A percentile compares a stretch with the other conserved stretches of the same genome.
Evolutionary conservation across 2,329 filamentous ascomycete genomes (phyloP).

Genomic region (Cladosporium sp.): DNA sequence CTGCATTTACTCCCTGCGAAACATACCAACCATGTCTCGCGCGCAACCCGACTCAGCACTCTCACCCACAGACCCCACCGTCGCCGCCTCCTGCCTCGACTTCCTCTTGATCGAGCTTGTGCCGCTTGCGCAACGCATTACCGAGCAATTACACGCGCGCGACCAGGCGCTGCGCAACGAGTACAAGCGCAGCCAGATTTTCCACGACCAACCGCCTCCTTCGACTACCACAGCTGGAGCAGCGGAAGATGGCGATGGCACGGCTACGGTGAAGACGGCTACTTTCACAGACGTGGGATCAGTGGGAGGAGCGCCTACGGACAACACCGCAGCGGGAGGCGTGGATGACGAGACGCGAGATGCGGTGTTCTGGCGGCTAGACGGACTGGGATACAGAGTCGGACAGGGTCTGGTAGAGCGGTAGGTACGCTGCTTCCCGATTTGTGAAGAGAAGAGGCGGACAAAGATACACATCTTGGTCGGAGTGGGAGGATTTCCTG

Average conservation of each 20-base stretch:
- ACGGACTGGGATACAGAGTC: conserved; percentile 83
- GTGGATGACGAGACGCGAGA: conserved; percentile 76
- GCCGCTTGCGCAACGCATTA: conserved; percentile 83
- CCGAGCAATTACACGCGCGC: conserved; percentile 62
- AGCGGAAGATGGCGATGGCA: background rate
- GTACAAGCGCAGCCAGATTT: conserved; percentile 26
- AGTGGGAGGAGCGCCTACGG: conserved; percentile 4
- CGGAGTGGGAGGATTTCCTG: background rate
- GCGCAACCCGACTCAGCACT: background rate
- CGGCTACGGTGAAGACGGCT: background rate
- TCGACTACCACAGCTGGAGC: background rate
- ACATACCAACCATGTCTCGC: background rate
- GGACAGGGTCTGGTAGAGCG: conserved; percentile 88
- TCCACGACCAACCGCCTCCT: conserved; percentile 17
- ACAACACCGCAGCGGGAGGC: conserved; percentile 8
- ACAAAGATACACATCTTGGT: background rate
- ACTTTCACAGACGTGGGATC: background rate
- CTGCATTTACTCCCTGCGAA: background rate
- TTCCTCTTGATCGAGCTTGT: conserved; percentile 96
- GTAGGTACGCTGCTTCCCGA: conserved; percentile 45
- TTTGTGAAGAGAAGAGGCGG: background rate
- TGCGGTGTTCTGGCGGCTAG: conserved; percentile 77
- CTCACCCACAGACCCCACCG: conserved; percentile 22
- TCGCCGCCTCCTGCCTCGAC: conserved; percentile 83
- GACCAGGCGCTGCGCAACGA: conserved; percentile 39